Conservation (phyloP, 2,329 filamentous ascomycete genomes). For the Nemania sp. region DNA sequence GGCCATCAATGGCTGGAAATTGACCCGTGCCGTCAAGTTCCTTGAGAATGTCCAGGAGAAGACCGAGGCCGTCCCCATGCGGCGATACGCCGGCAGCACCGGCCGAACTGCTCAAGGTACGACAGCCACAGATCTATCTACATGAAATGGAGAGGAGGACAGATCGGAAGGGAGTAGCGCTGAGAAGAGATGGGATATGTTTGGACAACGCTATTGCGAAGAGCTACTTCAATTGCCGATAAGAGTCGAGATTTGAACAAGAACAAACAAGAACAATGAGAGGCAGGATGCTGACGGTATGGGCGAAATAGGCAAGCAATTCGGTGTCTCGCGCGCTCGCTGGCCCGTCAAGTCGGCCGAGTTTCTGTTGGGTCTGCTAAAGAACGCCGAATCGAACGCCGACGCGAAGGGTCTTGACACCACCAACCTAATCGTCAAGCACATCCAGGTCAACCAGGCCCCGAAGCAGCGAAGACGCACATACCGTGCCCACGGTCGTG, state of each 20-base stretch:
- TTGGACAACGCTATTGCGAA: background rate
- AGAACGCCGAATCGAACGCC: constrained; percentile 96
- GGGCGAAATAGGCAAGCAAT: constrained; percentile 80
- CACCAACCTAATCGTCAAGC: constrained; percentile 96
- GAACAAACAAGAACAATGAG: background rate
- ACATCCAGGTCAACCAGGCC: constrained; percentile 99
- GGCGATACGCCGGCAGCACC: constrained; percentile 93
- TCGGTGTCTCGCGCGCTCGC: constrained; percentile 95
- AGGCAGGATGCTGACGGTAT: constrained; percentile 27
- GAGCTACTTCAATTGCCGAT: constrained; percentile 8
- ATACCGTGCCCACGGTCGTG: constrained; percentile 99
- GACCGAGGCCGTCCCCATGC: constrained; percentile 97
- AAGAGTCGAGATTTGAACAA: constrained; percentile 1
- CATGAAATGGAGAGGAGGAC: background rate
- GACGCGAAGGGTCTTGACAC: constrained; percentile 98
- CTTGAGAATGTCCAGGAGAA: constrained; percentile 98
- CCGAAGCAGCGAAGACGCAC: constrained; percentile 99
- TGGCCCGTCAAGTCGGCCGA: constrained; percentile 99
- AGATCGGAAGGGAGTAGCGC: background rate
- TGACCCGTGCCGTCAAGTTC: constrained; percentile 92
- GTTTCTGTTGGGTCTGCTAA: constrained; percentile 95
- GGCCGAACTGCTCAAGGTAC: constrained; percentile 97
- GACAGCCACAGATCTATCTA: constrained; percentile 43
- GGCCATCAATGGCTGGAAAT: constrained; percentile 99
- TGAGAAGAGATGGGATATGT: background rate